phyloP scores from a whole-genome alignment of 139 green algal species.

The Ettlia oleoabundans region DNA sequence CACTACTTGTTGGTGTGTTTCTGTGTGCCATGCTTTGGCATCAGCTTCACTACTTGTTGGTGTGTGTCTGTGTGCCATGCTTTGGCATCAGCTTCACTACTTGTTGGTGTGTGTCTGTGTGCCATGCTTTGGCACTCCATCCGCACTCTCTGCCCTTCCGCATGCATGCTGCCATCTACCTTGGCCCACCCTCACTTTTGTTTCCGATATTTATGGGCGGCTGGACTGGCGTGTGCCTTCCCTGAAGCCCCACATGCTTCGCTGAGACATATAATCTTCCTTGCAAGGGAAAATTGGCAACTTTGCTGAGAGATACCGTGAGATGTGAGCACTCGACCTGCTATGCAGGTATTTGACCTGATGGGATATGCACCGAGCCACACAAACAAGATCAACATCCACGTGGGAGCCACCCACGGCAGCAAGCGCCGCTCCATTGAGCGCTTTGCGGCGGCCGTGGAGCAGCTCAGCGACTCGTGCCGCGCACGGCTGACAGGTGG shows the following conservation, averaged over 20 bases:
- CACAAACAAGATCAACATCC: constrained; percentile 86
- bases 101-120: background rate
- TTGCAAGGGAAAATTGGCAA: too few relatives aligned
- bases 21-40: background rate
- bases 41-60: background rate
- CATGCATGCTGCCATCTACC: background rate
- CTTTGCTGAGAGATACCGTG: too few relatives aligned
- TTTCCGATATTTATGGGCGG: too few relatives aligned
- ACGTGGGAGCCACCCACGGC: constrained; percentile 58
- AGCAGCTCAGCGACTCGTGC: constrained; percentile 55
- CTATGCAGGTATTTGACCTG: constrained; percentile 68
- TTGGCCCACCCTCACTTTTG: too few relatives aligned
- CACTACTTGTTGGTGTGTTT: background rate
- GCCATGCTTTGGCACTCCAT: background rate
- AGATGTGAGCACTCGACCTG: too few relatives aligned
- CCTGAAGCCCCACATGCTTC: too few relatives aligned
- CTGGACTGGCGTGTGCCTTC: too few relatives aligned
- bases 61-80: background rate
- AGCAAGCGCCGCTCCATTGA: constrained; percentile 61
- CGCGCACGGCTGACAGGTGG: constrained; percentile 57
- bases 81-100: too few relatives aligned
- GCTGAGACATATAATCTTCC: too few relatives aligned
- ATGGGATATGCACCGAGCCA: constrained; percentile 66
- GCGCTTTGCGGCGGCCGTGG: constrained; percentile 60
- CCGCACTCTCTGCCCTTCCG: background rate